Evolutionary conservation across 306 rosid genomes (phyloP), one percentile per base, ranked within the genome.

Genomic region (Bauhinia variegata): DNA sequence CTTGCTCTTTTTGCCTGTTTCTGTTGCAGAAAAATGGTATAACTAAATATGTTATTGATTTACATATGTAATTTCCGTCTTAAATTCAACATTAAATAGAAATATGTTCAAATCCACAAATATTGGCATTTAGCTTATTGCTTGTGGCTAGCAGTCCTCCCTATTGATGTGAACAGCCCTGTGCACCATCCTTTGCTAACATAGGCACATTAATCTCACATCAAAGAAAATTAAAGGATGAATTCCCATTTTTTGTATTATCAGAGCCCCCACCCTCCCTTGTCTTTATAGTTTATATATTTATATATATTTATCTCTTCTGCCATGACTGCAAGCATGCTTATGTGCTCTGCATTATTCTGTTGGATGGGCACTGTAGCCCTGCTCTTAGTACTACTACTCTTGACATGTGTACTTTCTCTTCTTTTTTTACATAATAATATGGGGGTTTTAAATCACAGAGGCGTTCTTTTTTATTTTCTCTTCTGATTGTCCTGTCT

Each of bases 401-500:
- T 12, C 16, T 39, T 47, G 66, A 37, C 37, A 23, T 2, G 28
- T 23, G 28, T 23, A 23, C 28, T 23, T 23, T 23, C 2, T 23
- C 28, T 23, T 23, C n/a, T n/a, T 23, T 23, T 1, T 23, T 23
- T 23, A 23, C 28, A 23, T 23, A 23, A 23, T 23, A 23, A n/a
- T n/a, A n/a, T n/a, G 1, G 28, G 11, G 31, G 1, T 17, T 75
- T 36, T 56, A 17, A 5, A 46, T 53, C 28, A 38, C 15, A 34
- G 63, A 34, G 19, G 43, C 43, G 39, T 37, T 60, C 39, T 60
- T 23, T 1, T 23, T 23, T 23, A 16, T 59, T 50, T 63, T 67
- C 19, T 65, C 42, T 63, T 78, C 60, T 37, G 30, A 79, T 74
- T 71, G 43, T 58, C 73, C 57, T 54, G 36, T 78, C 72, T 71